Evolutionary conservation across 2,329 filamentous ascomycete species (phyloP), one percentile per base, ranked within the genome.

Genomic region (Xylariaceae sp.): DNA sequence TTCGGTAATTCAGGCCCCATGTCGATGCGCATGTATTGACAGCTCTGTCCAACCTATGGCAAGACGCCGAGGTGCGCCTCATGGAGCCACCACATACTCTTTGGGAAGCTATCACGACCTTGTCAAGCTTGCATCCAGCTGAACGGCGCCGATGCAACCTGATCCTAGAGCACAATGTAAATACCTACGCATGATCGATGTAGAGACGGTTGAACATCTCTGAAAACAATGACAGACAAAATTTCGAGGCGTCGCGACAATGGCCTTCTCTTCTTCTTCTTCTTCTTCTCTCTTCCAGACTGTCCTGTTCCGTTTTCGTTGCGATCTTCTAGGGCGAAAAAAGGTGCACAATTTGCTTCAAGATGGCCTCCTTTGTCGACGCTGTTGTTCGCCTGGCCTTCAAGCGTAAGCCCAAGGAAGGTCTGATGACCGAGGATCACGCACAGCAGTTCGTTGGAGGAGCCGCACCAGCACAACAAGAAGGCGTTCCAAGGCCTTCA

Each of bases 331-430:
- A 13, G 18, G 40, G 42, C 36, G 45, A 17, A 7, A 28, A 28
- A 28, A 28, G 22, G 22, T 45, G 34, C 16, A 45, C 36, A 41
- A 11, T 12, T 18, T 34, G 33, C 16, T 31, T 31, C 47, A 47
- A 38, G 22, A 64, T 64, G 62, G 43, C 57, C n/a, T 61, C 58
- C 7, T 60, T 64, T 44, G 34, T 63, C 47, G 33, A 33, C 18
- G 48, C 62, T n/a, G 46, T 49, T 2, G 13, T 55, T 7, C 51
- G 61, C 19, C 42, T 64, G 41, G 17, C 36, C 33, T 36, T 60
- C 39, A 51, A 48, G 41, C 47, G 53, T 19, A 54, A 45, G 36
- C 57, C 61, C 10, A 42, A 17, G 7, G 56, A 60, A 38, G 56
- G 58, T 31, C 54, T 18, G 2, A 50, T 54, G 43, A 40, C 45